Conservation (phyloP, 2,329 filamentous ascomycete genomes). For the Aureobasidium subglaciale region DNA sequence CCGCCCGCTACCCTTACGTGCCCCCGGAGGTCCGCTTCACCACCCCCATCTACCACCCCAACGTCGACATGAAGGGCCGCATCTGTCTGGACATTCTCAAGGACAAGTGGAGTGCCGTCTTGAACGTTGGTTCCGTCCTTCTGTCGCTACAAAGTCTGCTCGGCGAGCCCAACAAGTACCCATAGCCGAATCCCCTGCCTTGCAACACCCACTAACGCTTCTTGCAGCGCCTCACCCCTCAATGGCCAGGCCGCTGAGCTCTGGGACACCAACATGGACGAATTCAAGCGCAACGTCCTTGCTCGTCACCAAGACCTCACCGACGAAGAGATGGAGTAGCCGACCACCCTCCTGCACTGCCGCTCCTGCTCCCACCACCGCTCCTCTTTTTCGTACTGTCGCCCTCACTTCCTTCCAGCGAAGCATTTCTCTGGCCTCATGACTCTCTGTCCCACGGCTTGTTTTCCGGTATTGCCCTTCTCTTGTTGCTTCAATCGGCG, state of each 20-base stretch:
- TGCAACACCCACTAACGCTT: slow-evolving; percentile 13
- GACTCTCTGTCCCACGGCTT: background rate
- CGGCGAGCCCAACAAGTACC: slow-evolving; percentile 96
- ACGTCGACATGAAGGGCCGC: slow-evolving; percentile 92
- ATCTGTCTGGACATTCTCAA: slow-evolving; percentile 98
- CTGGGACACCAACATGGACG: slow-evolving; percentile 81
- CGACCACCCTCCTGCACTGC: too few relatives aligned
- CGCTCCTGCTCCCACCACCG: too few relatives aligned
- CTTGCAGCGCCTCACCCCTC: slow-evolving; percentile 71
- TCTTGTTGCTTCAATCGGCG: background rate
- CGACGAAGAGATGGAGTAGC: slow-evolving; percentile 33
- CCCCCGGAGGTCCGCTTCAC: slow-evolving; percentile 92
- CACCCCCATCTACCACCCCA: slow-evolving; percentile 98
- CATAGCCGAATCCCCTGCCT: slow-evolving; percentile 30
- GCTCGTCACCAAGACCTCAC: slow-evolving; percentile 53
- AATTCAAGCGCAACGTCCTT: slow-evolving; percentile 74
- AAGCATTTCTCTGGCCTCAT: slow-evolving; percentile 6
- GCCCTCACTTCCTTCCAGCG: background rate
- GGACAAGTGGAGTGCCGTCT: slow-evolving; percentile 97
- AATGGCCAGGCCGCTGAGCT: slow-evolving; percentile 95
- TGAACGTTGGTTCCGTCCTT: slow-evolving; percentile 91
- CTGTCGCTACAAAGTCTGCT: slow-evolving; percentile 90
- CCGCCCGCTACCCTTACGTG: slow-evolving; percentile 85
- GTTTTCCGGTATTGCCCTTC: background rate
- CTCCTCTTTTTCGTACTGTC: background rate